Percentiles rank a stretch among this genome's conserved stretches.
Conservation (phyloP, 768 basidiomycete genomes). For the Xerocomellus chrysenteron region DNA sequence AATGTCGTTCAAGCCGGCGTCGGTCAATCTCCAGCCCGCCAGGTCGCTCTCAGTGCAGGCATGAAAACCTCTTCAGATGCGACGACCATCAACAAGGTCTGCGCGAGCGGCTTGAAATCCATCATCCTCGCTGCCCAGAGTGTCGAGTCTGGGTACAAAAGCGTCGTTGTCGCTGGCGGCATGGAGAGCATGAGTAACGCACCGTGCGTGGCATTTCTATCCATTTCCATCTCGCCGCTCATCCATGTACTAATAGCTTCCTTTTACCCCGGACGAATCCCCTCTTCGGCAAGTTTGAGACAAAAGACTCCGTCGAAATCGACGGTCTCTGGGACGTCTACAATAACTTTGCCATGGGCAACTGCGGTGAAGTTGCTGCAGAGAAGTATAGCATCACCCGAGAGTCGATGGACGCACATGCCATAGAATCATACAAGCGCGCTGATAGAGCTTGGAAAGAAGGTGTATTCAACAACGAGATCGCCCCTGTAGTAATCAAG, state of each 20-base stretch:
- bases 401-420: constrained; percentile 86
- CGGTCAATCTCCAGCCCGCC: constrained; percentile 97
- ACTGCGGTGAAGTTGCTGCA: constrained; percentile 88
- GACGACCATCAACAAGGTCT: constrained; percentile 99
- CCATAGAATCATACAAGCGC: constrained; percentile 93
- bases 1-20: constrained; percentile 98
- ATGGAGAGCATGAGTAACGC: constrained; percentile 99
- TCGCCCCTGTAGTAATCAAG: constrained; percentile 87
- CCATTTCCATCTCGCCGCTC: constrained; percentile 2
- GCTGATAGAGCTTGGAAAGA: constrained; percentile 88
- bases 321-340: constrained; percentile 98
- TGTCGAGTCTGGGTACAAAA: constrained; percentile 83
- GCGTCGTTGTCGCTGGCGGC: constrained; percentile 89
- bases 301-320: constrained; percentile 82
- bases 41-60: constrained; percentile 92
- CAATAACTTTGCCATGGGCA: constrained; percentile 98
- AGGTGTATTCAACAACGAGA: constrained; percentile 83
- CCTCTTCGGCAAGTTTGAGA: constrained; percentile 83
- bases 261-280: constrained; percentile 80
- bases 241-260: constrained; percentile 49
- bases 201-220: constrained; percentile 62
- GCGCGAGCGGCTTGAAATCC: constrained; percentile 95
- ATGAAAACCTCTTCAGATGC: constrained; percentile 85
- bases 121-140: constrained; percentile 92
- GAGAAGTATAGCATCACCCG: constrained; percentile 81